Conservation (phyloP, 345 rosid genomes). For the Camelina sativa region DNA sequence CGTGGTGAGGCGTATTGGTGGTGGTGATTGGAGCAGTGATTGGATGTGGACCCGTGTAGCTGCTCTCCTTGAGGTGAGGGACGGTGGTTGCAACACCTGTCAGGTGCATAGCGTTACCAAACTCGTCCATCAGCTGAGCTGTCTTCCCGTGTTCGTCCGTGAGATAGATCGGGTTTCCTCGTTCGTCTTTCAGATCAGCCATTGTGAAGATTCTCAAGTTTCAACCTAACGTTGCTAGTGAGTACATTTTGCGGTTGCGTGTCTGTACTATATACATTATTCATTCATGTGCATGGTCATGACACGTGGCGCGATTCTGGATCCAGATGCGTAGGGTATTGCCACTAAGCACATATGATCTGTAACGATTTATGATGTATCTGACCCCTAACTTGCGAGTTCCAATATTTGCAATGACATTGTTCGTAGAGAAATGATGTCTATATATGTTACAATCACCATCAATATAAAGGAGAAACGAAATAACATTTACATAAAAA, state of each 20-base stretch:
- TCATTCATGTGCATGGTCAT: slow-evolving; percentile 20
- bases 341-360: slow-evolving; percentile 33
- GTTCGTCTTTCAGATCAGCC: slow-evolving; percentile 67
- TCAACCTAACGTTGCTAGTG: not conserved
- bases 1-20: slow-evolving; percentile 38
- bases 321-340: slow-evolving; percentile 10
- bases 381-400: not conserved
- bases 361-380: not conserved
- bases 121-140: slow-evolving; percentile 63
- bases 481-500: slow-evolving; percentile 15
- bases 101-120: slow-evolving; percentile 61
- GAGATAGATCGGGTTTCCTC: slow-evolving; percentile 54
- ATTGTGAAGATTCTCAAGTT: slow-evolving; percentile 34
- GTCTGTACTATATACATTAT: not conserved
- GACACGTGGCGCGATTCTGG: slow-evolving; percentile 18
- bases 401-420: too few species aligned
- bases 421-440: too few species aligned
- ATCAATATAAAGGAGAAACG: not conserved
- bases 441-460: not conserved
- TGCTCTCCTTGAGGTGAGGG: slow-evolving; percentile 39
- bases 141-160: slow-evolving; percentile 60
- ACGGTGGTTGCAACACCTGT: slow-evolving; percentile 61
- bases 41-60: slow-evolving; percentile 43
- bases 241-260: slow-evolving; percentile 9
- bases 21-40: slow-evolving; percentile 40